These are phyloP conservation scores for Colletotrichum tropicicola DNA, from an alignment of 2,329 filamentous ascomycete genomes.

Conservation along the genomic window DNA sequence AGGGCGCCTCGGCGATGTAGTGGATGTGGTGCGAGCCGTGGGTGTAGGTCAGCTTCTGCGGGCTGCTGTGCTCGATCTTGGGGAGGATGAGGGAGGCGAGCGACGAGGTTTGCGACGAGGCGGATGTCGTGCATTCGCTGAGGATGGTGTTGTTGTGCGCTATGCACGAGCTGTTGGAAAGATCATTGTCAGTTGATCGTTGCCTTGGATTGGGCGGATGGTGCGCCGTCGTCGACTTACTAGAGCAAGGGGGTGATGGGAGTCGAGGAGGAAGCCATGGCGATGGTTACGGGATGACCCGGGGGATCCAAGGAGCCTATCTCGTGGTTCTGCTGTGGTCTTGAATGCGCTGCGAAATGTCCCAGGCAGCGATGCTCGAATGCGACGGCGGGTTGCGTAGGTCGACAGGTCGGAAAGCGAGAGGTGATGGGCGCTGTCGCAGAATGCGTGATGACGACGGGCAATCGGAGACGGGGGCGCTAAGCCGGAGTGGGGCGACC, in stretches of 20 bases:
- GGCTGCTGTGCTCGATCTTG: constrained; percentile 83
- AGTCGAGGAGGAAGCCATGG: constrained; percentile 77
- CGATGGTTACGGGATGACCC: constrained; percentile 31
- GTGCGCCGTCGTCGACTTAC: constrained; percentile 57
- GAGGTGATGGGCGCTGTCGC: constrained; percentile 23
- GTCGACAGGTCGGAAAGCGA: not conserved
- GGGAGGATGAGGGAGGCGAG: constrained; percentile 95
- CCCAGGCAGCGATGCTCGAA: constrained; percentile 8
- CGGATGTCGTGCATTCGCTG: constrained; percentile 88
- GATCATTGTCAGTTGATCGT: constrained; percentile 29
- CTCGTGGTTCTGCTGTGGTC: not conserved
- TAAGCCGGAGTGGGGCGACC: constrained; percentile 20
- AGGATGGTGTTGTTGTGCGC: constrained; percentile 94
- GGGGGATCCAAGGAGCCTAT: constrained; percentile 10
- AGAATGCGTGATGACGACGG: constrained; percentile 31
- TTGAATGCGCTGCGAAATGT: not conserved
- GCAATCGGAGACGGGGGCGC: constrained; percentile 24
- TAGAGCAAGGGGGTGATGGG: constrained; percentile 76
- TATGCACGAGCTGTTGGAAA: constrained; percentile 79
- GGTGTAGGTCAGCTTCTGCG: constrained; percentile 93
- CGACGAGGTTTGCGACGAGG: constrained; percentile 82
- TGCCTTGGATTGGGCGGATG: not conserved
- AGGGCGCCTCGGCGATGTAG: constrained; percentile 88
- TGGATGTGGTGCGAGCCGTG: constrained; percentile 94
- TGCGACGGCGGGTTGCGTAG: constrained; percentile 13